phyloP scores from a whole-genome alignment of 108 stramenopile species.

The Tribonema minus region DNA sequence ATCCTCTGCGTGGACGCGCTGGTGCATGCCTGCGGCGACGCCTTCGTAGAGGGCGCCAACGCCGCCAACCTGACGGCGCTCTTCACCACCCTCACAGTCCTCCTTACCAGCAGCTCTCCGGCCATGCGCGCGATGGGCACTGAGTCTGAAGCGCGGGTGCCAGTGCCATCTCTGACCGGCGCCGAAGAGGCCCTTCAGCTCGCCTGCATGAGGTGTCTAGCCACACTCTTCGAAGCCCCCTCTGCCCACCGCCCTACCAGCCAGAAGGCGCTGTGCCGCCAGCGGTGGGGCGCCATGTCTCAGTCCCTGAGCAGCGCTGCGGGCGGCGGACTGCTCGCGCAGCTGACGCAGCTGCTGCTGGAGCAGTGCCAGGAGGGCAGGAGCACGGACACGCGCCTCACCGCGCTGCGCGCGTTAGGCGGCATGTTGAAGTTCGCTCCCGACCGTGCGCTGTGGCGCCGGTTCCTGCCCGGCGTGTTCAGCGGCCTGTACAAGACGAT shows the following conservation, averaged over 20 bases:
- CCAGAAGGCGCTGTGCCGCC: neutral
- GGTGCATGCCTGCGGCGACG: neutral
- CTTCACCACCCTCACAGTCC: neutral
- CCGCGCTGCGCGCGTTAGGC: neutral
- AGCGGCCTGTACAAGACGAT: neutral
- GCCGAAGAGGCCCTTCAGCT: neutral
- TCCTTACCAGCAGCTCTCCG: neutral
- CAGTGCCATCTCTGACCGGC: neutral
- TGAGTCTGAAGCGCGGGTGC: neutral
- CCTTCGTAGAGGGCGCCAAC: neutral
- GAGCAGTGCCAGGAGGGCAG: neutral
- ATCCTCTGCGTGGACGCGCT: neutral
- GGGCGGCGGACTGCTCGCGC: neutral
- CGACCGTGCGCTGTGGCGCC: neutral
- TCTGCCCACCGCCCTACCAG: neutral
- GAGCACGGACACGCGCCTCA: neutral
- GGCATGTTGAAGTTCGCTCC: neutral
- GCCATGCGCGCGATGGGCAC: too few species aligned
- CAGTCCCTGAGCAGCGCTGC: neutral
- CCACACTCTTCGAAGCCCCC: neutral
- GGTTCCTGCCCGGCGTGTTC: neutral
- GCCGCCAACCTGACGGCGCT: neutral
- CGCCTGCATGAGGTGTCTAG: neutral
- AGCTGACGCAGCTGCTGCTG: neutral
- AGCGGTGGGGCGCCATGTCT: neutral